Conservation (phyloP, 305 asterid genomes). For the Solanum hybrid region DNA sequence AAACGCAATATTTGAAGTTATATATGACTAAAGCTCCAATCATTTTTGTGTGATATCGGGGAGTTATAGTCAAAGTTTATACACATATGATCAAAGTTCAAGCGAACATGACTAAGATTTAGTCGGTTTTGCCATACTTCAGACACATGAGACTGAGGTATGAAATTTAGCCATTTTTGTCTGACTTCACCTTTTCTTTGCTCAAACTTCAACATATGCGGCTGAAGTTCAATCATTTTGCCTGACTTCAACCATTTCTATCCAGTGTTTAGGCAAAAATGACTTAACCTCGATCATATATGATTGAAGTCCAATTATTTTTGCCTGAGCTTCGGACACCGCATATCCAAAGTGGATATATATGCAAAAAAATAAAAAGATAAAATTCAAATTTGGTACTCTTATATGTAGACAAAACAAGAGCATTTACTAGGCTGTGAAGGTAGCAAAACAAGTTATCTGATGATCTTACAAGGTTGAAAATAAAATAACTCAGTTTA, state of each 20-base stretch:
- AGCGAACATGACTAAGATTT: fast-evolving
- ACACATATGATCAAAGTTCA: fast-evolving
- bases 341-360: neutral
- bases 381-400: neutral
- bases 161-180: too few relatives aligned
- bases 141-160: too few relatives aligned
- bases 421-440: neutral
- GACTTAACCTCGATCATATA: neutral
- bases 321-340: fast-evolving
- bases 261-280: neutral
- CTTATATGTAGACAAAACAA: neutral
- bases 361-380: neutral
- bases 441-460: neutral
- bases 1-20: neutral
- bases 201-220: fast-evolving
- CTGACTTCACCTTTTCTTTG: neutral
- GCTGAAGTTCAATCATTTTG: neutral
- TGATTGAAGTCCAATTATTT: neutral
- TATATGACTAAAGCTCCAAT: fast-evolving
- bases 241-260: neutral
- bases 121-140: neutral
- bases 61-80: too few relatives aligned
- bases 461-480: neutral
- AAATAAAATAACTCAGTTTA: neutral
- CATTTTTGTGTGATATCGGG: too few relatives aligned